These are phyloP conservation scores for Eragrostis tef DNA, from an alignment of 202 grass and related monocot genomes.

Conservation along the genomic window DNA sequence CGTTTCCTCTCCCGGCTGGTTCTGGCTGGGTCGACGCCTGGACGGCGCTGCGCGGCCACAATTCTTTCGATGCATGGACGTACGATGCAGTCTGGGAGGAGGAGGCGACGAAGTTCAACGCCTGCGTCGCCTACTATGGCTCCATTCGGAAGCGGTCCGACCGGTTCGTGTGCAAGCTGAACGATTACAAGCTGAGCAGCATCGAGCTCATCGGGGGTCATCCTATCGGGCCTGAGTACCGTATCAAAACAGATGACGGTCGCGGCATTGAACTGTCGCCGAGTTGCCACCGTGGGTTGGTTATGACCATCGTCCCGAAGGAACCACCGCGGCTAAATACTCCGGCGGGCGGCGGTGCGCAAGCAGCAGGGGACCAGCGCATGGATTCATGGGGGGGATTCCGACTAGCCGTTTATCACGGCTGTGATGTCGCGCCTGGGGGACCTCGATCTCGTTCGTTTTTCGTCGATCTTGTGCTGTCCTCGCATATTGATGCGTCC, in stretches of 20 bases:
- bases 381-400: too few species aligned
- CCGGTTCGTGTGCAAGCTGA: slow-evolving; percentile 41
- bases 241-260: rapidly evolving
- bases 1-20: neutral
- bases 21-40: slow-evolving; percentile 45
- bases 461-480: too few species aligned
- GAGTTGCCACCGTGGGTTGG: slow-evolving; percentile 46
- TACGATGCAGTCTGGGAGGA: neutral
- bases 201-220: slow-evolving; percentile 22
- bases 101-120: neutral
- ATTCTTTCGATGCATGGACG: neutral
- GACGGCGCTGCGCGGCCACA: neutral
- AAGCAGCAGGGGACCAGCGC: neutral
- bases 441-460: too few species aligned
- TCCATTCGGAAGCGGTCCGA: neutral
- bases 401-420: too few species aligned
- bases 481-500: too few species aligned
- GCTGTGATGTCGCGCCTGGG: too few species aligned
- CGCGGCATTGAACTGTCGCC: neutral
- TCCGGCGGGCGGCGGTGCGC: too few species aligned
- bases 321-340: neutral
- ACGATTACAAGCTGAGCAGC: slow-evolving; percentile 22
- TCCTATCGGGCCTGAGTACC: neutral
- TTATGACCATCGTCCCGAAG: slow-evolving; percentile 26
- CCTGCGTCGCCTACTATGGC: too few species aligned